Evolutionary conservation across 2,329 filamentous ascomycete species (phyloP), one percentile per base, ranked within the genome.

Genomic region (Fusarium pseudonygamai): DNA sequence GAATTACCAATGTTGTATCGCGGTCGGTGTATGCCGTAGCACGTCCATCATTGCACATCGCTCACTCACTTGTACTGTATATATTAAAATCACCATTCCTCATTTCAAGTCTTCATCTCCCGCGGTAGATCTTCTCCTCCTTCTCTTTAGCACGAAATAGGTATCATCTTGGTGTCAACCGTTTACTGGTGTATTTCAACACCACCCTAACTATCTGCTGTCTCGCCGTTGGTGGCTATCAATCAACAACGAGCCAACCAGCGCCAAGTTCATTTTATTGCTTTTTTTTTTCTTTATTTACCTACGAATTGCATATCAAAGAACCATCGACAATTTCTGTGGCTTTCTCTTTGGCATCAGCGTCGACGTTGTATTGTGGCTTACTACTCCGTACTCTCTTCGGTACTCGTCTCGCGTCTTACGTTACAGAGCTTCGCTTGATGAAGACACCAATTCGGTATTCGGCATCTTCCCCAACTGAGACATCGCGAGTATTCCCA

Each of bases 341-440:
- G 34, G 40, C 46, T 64, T 28, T 36, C 34, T 39, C 30, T 22
- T 24, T 37, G 30, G 15, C 24, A 39, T 55, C 37, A 28, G 34
- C 32, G 34, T 67, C 45, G 45, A 65, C 45, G 67, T 70, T 65
- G 52, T 66, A 69, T 55, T 65, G 66, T 69, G 67, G 67, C 59
- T 70, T 65, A 32, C 58, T 69, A 16, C 36, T 37, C 36, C 18
- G 10, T 37, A 37, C 18, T 16, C 28, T 36, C 32, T 26, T 56
- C 34, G 15, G 50, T 26, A 55, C 50, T 55, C 53, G 50, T 53
- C 42, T 70, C 52, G 52, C 26, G 47, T 53, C 50, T 40, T 16
- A 58, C 58, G 46, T 70, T 69, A 70, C 67, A 69, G 45, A 28
- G 66, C 52, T 22, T 69, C 59, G 66, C 59, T 70, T 69, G 59